Conservation (phyloP, 2,329 filamentous ascomycete species). For the Claviceps arundinis region DNA sequence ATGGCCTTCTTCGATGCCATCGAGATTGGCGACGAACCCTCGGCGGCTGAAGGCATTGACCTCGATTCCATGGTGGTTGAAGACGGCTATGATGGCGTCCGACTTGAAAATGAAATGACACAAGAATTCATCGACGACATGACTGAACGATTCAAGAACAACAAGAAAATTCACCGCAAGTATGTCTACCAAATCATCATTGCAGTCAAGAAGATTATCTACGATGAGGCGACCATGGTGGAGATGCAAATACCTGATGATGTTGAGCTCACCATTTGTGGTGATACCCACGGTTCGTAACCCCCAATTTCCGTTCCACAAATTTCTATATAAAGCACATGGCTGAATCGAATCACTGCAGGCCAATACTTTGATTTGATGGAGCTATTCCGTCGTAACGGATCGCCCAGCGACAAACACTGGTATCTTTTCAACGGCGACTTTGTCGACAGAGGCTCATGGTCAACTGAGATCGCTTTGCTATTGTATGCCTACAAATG, state of each 20-base stretch:
- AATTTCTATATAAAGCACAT: background rate
- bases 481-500: conserved; percentile 95
- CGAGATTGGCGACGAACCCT: conserved; percentile 82
- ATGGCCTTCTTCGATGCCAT: conserved; percentile 91
- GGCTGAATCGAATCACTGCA: conserved; percentile 19
- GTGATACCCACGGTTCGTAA: conserved; percentile 78
- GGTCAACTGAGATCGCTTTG: conserved; percentile 94
- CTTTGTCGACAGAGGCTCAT: conserved; percentile 94
- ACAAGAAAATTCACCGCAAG: conserved; percentile 91
- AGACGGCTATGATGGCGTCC: conserved; percentile 70
- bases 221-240: conserved; percentile 92
- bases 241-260: conserved; percentile 72
- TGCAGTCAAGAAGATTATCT: conserved; percentile 77
- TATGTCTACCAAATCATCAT: conserved; percentile 96
- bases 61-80: conserved; percentile 77
- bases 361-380: conserved; percentile 96
- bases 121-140: conserved; percentile 96
- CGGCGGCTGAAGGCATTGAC: conserved; percentile 81
- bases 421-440: conserved; percentile 97
- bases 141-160: conserved; percentile 88
- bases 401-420: conserved; percentile 70
- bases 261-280: conserved; percentile 79
- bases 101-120: conserved; percentile 73
- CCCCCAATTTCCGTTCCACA: background rate
- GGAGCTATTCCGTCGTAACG: conserved; percentile 89